Conservation (phyloP, 805 yeast genomes). For the Teunomyces tritomae region DNA sequence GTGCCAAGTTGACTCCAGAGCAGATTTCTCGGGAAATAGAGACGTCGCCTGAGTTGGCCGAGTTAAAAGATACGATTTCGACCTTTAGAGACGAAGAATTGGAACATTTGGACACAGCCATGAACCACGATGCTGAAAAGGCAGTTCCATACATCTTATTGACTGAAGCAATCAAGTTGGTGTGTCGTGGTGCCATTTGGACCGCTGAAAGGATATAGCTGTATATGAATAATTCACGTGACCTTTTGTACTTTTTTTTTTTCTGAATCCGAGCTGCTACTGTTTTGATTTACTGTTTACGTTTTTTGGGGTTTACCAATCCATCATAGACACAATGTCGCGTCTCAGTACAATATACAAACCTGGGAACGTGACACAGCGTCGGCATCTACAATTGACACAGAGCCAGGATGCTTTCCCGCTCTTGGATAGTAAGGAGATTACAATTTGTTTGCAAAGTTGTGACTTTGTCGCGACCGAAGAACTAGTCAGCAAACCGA, state of each 20-base stretch:
- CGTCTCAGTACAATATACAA: slow-evolving; percentile 31
- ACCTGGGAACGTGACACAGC: slow-evolving; percentile 18
- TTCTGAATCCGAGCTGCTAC: background rate
- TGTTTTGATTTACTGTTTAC: slow-evolving; percentile 4
- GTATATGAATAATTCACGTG: background rate
- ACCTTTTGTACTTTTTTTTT: background rate
- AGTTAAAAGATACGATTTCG: slow-evolving; percentile 61
- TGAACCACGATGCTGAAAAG: slow-evolving; percentile 84
- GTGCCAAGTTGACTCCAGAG: slow-evolving; percentile 20
- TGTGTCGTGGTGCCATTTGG: slow-evolving; percentile 87
- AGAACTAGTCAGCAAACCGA: slow-evolving; percentile 57
- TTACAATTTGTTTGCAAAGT: slow-evolving; percentile 56
- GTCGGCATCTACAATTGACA: slow-evolving; percentile 20
- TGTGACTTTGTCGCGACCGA: slow-evolving; percentile 62
- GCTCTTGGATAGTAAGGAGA: slow-evolving; percentile 55
- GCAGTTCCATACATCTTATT: slow-evolving; percentile 90
- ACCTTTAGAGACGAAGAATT: slow-evolving; percentile 90
- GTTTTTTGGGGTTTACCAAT: background rate
- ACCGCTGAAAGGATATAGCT: slow-evolving; percentile 76
- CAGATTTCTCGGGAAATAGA: slow-evolving; percentile 22
- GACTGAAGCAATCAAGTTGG: slow-evolving; percentile 80
- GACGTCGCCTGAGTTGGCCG: slow-evolving; percentile 53
- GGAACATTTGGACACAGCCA: slow-evolving; percentile 93
- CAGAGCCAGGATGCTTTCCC: slow-evolving; percentile 54
- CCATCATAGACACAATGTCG: slow-evolving; percentile 19